Evolutionary conservation across 2,329 filamentous ascomycete genomes (phyloP).

Genomic region (Aureobasidium zeae): DNA sequence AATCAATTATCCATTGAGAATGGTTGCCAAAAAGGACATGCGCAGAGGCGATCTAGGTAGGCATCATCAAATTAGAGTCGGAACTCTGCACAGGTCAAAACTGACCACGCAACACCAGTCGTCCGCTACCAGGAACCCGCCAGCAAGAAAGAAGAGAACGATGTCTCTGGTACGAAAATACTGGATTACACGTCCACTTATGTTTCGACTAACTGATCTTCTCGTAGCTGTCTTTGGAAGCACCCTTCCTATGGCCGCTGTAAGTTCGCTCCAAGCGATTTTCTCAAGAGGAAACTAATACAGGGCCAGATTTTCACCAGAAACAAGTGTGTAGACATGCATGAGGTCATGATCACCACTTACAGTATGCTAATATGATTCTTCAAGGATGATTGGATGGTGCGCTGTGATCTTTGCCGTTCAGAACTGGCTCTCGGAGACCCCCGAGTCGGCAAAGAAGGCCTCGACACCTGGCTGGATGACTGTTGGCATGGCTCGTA

Average conservation of each 20-base stretch:
- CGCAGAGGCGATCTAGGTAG: slow-evolving; percentile 63
- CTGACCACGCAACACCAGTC: slow-evolving; percentile 47
- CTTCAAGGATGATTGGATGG: slow-evolving; percentile 55
- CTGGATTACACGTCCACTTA: background rate
- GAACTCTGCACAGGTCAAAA: too few relatives aligned
- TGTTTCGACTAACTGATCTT: slow-evolving; percentile 21
- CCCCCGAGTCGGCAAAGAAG: slow-evolving; percentile 55
- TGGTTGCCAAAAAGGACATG: slow-evolving; percentile 69
- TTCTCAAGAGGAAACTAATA: slow-evolving; percentile 24
- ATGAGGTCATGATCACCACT: background rate
- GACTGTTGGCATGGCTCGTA: slow-evolving; percentile 70
- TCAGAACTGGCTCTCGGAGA: slow-evolving; percentile 70
- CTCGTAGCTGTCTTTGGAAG: slow-evolving; percentile 52
- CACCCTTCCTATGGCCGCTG: slow-evolving; percentile 87
- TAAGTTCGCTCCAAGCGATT: slow-evolving; percentile 28
- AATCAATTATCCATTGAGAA: slow-evolving; percentile 25
- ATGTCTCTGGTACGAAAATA: slow-evolving; percentile 57
- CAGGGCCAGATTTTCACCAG: slow-evolving; percentile 66
- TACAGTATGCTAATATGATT: background rate
- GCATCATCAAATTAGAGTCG: too few relatives aligned
- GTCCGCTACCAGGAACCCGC: slow-evolving; percentile 78
- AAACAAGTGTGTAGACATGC: slow-evolving; percentile 56
- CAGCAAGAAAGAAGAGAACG: slow-evolving; percentile 52
- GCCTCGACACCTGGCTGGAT: slow-evolving; percentile 62
- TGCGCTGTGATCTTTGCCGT: slow-evolving; percentile 64